phyloP scores from a whole-genome alignment of 805 yeast species.

The Lipomyces starkeyi region DNA sequence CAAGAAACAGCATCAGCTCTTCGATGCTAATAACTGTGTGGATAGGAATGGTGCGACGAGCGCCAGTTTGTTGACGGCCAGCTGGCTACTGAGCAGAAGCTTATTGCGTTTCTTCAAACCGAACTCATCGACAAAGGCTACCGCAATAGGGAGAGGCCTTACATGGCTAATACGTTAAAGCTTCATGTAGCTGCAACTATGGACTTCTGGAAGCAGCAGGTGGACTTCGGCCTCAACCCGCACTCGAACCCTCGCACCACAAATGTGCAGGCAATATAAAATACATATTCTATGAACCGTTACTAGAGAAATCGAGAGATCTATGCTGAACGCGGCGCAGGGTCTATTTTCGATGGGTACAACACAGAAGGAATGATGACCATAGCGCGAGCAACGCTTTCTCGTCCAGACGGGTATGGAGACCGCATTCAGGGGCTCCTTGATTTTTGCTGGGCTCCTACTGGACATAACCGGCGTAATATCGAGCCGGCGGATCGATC shows the following conservation, averaged over 20 bases:
- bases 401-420: background rate
- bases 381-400: background rate
- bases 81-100: background rate
- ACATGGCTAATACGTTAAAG: background rate
- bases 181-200: background rate
- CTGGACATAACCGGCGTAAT: background rate
- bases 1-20: background rate
- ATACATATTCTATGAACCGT: background rate
- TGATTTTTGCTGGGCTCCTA: background rate
- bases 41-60: background rate
- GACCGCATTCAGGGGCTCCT: background rate
- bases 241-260: background rate
- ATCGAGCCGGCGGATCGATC: background rate
- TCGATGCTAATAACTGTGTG: background rate
- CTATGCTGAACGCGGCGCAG: background rate
- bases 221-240: background rate
- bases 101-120: background rate
- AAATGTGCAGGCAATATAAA: background rate
- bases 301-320: background rate
- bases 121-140: background rate
- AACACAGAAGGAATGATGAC: background rate
- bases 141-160: background rate
- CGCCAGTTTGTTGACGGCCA: constrained; percentile 1
- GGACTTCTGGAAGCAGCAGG: background rate
- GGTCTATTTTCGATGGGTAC: background rate